A percentile compares a stretch with the other conserved stretches of the same genome.
Conservation (phyloP, 2,329 filamentous ascomycete genomes). For the Anisogramma anomala region DNA sequence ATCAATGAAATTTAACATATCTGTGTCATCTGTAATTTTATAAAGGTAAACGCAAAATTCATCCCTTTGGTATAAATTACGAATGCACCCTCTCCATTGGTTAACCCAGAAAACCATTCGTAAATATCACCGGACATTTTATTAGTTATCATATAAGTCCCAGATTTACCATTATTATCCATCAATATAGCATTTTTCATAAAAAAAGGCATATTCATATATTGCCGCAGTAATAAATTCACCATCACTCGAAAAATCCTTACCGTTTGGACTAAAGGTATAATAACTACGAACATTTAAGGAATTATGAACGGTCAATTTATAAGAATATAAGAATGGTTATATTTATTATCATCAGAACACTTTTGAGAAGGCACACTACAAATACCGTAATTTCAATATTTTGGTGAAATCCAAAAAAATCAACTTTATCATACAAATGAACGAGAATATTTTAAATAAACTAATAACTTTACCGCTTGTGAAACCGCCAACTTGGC, state of each 20-base stretch:
- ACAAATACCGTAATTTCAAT: not conserved
- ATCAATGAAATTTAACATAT: too few species aligned
- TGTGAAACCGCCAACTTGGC: too few species aligned
- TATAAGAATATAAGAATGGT: not conserved
- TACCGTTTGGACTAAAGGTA: not conserved
- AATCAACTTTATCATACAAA: not conserved
- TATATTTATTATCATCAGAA: constrained; percentile 1
- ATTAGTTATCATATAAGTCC: constrained; percentile 14
- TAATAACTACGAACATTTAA: not conserved
- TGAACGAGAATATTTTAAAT: too few species aligned
- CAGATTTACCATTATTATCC: constrained; percentile 13
- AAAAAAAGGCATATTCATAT: not conserved
- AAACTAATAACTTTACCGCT: too few species aligned
- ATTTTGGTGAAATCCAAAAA: not conserved
- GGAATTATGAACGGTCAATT: not conserved
- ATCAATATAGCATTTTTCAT: constrained; percentile 15
- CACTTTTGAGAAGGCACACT: not conserved
- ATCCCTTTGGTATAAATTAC: too few species aligned
- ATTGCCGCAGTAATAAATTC: not conserved
- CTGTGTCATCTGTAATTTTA: too few species aligned
- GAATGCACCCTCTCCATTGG: too few species aligned
- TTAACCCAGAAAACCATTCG: too few species aligned
- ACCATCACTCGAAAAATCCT: not conserved
- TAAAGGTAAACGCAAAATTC: not conserved
- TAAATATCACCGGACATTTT: constrained; percentile 12